Evolutionary conservation across 73 alveolate genomes (phyloP).

Genomic region (Symbiodinium pilosum): DNA sequence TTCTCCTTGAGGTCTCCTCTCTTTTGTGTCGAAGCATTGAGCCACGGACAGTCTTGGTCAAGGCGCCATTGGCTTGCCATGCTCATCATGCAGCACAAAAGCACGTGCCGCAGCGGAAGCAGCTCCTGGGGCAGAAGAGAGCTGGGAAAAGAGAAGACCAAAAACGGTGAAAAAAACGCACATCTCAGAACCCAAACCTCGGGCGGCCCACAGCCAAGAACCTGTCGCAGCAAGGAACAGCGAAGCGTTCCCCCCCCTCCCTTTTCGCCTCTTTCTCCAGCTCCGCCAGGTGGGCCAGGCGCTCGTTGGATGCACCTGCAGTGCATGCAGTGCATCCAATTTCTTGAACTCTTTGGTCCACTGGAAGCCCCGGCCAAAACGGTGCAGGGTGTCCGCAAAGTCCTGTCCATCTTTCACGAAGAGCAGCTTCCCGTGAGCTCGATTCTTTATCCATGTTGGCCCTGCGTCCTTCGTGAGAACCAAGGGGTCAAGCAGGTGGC

Average conservation of each 20-base stretch:
- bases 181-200: no score
- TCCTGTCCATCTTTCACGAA: no score
- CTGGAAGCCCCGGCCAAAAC: not conserved
- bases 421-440: no score
- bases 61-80: not conserved
- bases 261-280: not conserved
- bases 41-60: not conserved
- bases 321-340: not conserved
- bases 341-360: not conserved
- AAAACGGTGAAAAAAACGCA: not conserved
- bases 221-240: not conserved
- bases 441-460: no score
- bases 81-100: not conserved
- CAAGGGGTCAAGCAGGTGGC: no score
- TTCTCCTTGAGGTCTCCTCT: not conserved
- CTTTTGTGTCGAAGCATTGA: not conserved
- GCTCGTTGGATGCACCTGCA: not conserved
- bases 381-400: not conserved
- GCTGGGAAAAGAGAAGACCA: not conserved
- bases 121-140: not conserved
- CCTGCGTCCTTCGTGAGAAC: no score
- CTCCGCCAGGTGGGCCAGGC: not conserved
- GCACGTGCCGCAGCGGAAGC: not conserved
- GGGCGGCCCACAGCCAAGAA: not conserved
- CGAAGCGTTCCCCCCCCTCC: not conserved